phyloP scores from a whole-genome alignment of 768 basidiomycete species.

The Symmetrospora coprosmae region DNA sequence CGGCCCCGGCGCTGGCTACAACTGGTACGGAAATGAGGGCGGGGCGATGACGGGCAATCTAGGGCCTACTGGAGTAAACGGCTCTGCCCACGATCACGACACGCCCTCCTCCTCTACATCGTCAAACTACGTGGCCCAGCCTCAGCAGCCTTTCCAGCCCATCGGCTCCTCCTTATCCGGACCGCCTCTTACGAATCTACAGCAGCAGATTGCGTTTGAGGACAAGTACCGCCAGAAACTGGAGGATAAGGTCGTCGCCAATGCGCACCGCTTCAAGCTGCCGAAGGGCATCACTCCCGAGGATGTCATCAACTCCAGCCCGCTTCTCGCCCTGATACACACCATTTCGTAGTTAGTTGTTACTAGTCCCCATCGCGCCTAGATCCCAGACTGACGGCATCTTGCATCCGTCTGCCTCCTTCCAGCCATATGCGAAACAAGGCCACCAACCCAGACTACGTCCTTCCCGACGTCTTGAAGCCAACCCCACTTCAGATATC shows the following conservation, averaged over 20 bases:
- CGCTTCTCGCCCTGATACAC: not conserved
- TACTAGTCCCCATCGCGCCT: not conserved
- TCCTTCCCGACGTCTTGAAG: constrained; percentile 1
- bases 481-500: constrained; percentile 4
- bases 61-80: not conserved
- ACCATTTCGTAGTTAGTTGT: constrained; percentile 2
- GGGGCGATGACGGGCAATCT: not conserved
- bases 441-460: constrained; percentile 3
- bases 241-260: too few species aligned
- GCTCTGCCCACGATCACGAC: not conserved
- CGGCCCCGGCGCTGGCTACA: not conserved
- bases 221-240: too few species aligned
- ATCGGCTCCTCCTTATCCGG: not conserved
- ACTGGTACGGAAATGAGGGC: not conserved
- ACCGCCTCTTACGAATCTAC: too few species aligned
- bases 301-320: not conserved
- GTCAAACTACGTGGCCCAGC: not conserved
- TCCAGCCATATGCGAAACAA: constrained; percentile 17
- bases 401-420: too few species aligned
- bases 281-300: constrained; percentile 2
- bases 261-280: not conserved
- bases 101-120: not conserved
- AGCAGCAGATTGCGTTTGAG: too few species aligned
- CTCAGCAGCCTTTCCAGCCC: not conserved
- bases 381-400: not conserved